Evolutionary conservation across 2,329 filamentous ascomycete genomes (phyloP).

Genomic region (Aspergillus neotritici): DNA sequence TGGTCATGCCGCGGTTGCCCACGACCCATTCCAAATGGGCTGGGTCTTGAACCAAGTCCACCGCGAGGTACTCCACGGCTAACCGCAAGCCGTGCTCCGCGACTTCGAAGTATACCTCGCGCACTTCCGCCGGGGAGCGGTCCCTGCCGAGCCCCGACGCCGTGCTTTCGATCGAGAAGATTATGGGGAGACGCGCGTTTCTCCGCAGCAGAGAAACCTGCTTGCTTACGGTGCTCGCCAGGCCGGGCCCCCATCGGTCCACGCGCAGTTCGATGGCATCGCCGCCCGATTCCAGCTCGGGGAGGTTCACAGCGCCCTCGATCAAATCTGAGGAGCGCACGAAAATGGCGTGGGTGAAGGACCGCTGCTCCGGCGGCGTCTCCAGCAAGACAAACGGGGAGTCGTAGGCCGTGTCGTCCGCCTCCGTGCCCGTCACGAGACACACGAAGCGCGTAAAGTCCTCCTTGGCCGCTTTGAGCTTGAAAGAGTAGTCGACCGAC

Average conservation of each 20-base stretch:
- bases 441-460: conserved; percentile 58
- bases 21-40: conserved; percentile 23
- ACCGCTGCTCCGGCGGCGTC: conserved; percentile 53
- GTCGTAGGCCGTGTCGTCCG: conserved; percentile 50
- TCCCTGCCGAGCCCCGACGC: conserved; percentile 13
- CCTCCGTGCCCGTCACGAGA: conserved; percentile 50
- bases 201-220: conserved; percentile 55
- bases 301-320: conserved; percentile 38
- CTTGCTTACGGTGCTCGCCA: conserved; percentile 48
- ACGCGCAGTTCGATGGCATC: conserved; percentile 58
- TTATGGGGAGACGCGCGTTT: conserved; percentile 52
- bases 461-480: conserved; percentile 50
- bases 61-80: conserved; percentile 37
- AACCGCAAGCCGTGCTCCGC: conserved; percentile 36
- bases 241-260: conserved; percentile 51
- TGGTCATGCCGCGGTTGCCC: conserved; percentile 34
- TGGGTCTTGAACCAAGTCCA: conserved; percentile 32
- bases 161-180: conserved; percentile 49
- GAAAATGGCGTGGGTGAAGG: conserved; percentile 41
- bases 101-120: conserved; percentile 30
- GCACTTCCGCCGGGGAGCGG: conserved; percentile 5
- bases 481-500: conserved; percentile 44
- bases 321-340: conserved; percentile 34
- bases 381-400: conserved; percentile 58
- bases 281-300: conserved; percentile 52